A percentile compares a stretch with the other conserved stretches of the same genome.
phyloP scores from a whole-genome alignment of 495 filamentous ascomycete genomes.

The Aspergillus kassunensis region DNA sequence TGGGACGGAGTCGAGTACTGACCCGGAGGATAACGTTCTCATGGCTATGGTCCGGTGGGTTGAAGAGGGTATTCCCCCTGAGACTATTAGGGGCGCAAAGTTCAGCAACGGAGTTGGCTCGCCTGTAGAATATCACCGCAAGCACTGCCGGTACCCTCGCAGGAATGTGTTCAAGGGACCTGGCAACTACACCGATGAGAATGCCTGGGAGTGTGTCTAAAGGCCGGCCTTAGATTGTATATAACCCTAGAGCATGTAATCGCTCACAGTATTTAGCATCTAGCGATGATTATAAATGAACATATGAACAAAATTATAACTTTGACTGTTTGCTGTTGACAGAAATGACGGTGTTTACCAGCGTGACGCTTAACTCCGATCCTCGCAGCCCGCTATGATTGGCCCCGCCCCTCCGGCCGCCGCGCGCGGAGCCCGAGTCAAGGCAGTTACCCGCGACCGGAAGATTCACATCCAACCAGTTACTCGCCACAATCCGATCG shows the following conservation, averaged over 20 bases:
- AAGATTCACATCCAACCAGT: slow-evolving; percentile 5
- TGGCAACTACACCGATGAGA: slow-evolving; percentile 38
- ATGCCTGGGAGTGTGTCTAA: slow-evolving; percentile 37
- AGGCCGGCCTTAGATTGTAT: not conserved
- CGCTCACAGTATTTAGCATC: not conserved
- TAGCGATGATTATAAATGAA: too few species aligned
- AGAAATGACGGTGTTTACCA: not conserved
- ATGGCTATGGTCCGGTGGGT: slow-evolving; percentile 59
- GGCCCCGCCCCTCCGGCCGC: slow-evolving; percentile 3
- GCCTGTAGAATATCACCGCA: slow-evolving; percentile 33
- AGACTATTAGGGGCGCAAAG: slow-evolving; percentile 50
- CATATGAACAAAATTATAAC: too few species aligned
- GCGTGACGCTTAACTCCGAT: too few species aligned
- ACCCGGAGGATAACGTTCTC: slow-evolving; percentile 44
- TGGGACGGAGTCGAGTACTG: slow-evolving; percentile 22
- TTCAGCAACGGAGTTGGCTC: slow-evolving; percentile 41
- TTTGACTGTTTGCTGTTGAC: not conserved
- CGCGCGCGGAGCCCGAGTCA: slow-evolving; percentile 11
- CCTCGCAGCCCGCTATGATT: slow-evolving; percentile 21
- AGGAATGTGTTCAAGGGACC: slow-evolving; percentile 37
- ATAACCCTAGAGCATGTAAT: not conserved
- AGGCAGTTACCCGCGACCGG: slow-evolving; percentile 12
- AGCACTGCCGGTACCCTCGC: slow-evolving; percentile 39
- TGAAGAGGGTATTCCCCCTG: slow-evolving; percentile 53
- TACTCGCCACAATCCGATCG: slow-evolving; percentile 2